Evolutionary conservation across 495 filamentous ascomycete species (phyloP), one percentile per base, ranked within the genome.

Genomic region (Elasticomyces elasticus): DNA sequence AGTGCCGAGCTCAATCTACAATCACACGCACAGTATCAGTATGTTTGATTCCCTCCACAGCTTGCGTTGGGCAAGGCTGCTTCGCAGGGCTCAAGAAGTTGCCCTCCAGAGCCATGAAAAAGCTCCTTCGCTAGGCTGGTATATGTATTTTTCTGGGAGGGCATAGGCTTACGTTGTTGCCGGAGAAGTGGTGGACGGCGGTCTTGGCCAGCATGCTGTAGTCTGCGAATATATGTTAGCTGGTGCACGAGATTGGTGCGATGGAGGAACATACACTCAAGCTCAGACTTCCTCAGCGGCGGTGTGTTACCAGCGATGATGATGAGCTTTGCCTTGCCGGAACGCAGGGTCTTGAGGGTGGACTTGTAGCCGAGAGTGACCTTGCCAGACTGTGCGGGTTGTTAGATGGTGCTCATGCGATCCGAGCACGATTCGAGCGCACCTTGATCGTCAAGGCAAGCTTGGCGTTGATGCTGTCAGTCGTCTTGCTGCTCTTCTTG

Each of bases 201-300:
- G 85, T 87, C 79, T 97, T 95, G 66, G 84, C 81, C 56, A 95
- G 75, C 89, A 94, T 94, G 66, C 85, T 82, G 75, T 91, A 91
- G 72, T 81, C 67, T 67, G 31, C 2, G 12, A 13, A n/a, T n/a
- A 81, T 74, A 89, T 90, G 71, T 81, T 64, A 65, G 27, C 5
- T 20, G 20, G 26, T 23, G 24, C 25, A 25, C 12, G 17, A 2
- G 27, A 24, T 15, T 2, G 24, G 25, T 24, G 45, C 2, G 23
- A 19, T 24, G 13, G 54, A 56, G 45, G n/a, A 22, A 49, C 58
- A 27, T 58, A 55, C 63, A 84, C 74, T 96, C 91, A 58, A 95
- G 81, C 79, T 96, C 91, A 62, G 79, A 84, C 84, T 95, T 96
- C 69, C 89, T 79, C 52, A 98, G 84, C 65, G 92, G 90, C 65